phyloP scores from a whole-genome alignment of 306 rosid species.

The Rosa multiflora region DNA sequence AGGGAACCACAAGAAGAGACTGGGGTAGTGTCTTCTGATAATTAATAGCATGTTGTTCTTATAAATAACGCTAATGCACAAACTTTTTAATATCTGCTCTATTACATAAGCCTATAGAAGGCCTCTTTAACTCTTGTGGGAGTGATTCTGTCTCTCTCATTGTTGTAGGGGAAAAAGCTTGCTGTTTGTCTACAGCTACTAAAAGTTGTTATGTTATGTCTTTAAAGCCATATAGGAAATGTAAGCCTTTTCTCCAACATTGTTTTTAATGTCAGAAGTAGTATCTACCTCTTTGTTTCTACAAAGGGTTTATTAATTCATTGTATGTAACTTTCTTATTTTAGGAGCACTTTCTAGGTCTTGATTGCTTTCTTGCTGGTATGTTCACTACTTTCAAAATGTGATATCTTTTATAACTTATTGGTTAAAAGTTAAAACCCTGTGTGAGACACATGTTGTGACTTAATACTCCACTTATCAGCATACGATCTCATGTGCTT shows the following conservation, averaged over 20 bases:
- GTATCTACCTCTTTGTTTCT: conserved; percentile 8
- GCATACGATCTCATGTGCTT: too few relatives aligned
- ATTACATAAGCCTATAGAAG: too few relatives aligned
- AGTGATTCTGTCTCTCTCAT: too few relatives aligned
- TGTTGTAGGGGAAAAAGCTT: conserved; percentile 15
- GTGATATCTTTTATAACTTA: background rate
- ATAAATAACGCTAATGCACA: too few relatives aligned
- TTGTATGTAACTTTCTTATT: conserved; percentile 22
- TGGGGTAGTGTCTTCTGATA: too few relatives aligned
- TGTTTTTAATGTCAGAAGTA: background rate
- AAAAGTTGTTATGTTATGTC: conserved; percentile 89
- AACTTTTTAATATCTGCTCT: too few relatives aligned
- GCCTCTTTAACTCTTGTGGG: too few relatives aligned
- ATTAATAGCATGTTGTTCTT: too few relatives aligned
- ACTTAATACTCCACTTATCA: too few relatives aligned
- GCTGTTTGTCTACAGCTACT: conserved; percentile 98
- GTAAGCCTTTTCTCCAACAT: conserved; percentile 40
- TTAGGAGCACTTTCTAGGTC: conserved; percentile 90
- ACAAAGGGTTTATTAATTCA: background rate
- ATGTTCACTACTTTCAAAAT: too few relatives aligned
- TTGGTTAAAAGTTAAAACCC: background rate
- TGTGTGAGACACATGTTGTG: too few relatives aligned
- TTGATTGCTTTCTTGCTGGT: conserved; percentile 90
- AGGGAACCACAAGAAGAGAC: too few relatives aligned
- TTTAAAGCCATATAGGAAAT: conserved; percentile 77